Evolutionary conservation across 2,329 filamentous ascomycete genomes (phyloP).

Genomic region (Kalmusia sp.): DNA sequence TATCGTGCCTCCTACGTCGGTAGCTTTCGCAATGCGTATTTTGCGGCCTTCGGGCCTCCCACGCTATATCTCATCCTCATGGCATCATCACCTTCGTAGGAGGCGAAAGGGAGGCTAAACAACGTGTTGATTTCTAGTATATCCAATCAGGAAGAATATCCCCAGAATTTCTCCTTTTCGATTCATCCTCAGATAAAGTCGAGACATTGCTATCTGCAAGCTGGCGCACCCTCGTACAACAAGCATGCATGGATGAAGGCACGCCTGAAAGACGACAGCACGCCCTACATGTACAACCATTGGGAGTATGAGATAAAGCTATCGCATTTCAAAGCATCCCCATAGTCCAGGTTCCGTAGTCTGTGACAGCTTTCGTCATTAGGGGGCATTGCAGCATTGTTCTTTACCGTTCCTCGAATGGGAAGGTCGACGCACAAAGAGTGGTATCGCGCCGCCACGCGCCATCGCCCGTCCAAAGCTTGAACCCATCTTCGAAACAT

Average conservation of each 20-base stretch:
- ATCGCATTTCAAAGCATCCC: not conserved
- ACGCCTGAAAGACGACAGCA: constrained; percentile 6
- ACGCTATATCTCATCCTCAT: not conserved
- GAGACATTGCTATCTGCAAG: not conserved
- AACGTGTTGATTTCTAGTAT: not conserved
- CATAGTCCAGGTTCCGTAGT: not conserved
- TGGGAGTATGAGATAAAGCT: not conserved
- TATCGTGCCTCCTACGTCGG: not conserved
- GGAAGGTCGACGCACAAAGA: not conserved
- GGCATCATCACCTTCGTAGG: not conserved
- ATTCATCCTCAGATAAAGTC: not conserved
- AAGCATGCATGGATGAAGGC: not conserved
- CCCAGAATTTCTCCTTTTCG: too few species aligned
- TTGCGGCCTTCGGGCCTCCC: not conserved
- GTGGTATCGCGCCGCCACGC: not conserved
- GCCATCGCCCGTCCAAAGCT: not conserved
- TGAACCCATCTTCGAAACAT: not conserved
- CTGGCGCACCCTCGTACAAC: not conserved
- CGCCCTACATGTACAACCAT: not conserved
- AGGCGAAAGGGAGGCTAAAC: not conserved
- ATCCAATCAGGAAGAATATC: not conserved
- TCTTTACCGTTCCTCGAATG: not conserved
- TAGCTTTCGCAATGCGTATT: not conserved
- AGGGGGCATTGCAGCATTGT: not conserved
- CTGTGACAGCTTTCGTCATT: not conserved